Conservation (phyloP, 345 rosid genomes). For the Gynandropsis gynandra region DNA sequence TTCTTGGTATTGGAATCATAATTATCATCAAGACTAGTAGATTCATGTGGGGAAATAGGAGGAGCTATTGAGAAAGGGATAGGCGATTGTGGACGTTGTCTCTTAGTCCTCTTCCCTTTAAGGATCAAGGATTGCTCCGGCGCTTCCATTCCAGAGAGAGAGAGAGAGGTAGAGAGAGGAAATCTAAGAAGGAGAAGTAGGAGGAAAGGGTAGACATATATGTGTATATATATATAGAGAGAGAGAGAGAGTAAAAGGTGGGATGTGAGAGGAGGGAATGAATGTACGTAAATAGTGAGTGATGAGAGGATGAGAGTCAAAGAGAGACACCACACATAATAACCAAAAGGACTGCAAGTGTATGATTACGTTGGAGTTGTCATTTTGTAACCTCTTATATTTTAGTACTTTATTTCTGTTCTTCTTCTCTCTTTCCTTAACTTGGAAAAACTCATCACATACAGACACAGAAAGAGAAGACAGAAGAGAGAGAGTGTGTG, state of each 20-base stretch:
- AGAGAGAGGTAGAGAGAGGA: slow-evolving; percentile 11
- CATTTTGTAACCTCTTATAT: slow-evolving; percentile 30
- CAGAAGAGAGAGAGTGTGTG: slow-evolving; percentile 23
- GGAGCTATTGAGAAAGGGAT: slow-evolving; percentile 34
- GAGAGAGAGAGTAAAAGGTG: too few species aligned
- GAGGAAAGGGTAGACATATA: not conserved
- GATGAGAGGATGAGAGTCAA: slow-evolving; percentile 32
- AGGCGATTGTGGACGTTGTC: slow-evolving; percentile 60
- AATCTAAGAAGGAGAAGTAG: not conserved
- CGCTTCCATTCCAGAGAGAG: slow-evolving; percentile 33
- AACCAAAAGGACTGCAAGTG: slow-evolving; percentile 17
- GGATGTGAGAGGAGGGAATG: slow-evolving; percentile 28
- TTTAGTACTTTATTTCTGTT: slow-evolving; percentile 31
- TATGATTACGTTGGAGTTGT: slow-evolving; percentile 34
- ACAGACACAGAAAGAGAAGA: slow-evolving; percentile 25
- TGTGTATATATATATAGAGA: slow-evolving; percentile 17
- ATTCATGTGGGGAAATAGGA: slow-evolving; percentile 30
- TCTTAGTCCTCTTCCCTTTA: slow-evolving; percentile 80
- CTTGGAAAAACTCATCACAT: slow-evolving; percentile 34
- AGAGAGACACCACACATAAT: slow-evolving; percentile 29
- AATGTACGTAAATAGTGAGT: slow-evolving; percentile 25
- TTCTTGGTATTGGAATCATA: slow-evolving; percentile 12
- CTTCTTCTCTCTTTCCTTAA: slow-evolving; percentile 28
- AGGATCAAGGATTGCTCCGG: slow-evolving; percentile 34
- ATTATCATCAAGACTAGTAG: slow-evolving; percentile 25